Evolutionary conservation across 2,329 filamentous ascomycete species (phyloP).

Genomic region (Thielaviopsis populi): DNA sequence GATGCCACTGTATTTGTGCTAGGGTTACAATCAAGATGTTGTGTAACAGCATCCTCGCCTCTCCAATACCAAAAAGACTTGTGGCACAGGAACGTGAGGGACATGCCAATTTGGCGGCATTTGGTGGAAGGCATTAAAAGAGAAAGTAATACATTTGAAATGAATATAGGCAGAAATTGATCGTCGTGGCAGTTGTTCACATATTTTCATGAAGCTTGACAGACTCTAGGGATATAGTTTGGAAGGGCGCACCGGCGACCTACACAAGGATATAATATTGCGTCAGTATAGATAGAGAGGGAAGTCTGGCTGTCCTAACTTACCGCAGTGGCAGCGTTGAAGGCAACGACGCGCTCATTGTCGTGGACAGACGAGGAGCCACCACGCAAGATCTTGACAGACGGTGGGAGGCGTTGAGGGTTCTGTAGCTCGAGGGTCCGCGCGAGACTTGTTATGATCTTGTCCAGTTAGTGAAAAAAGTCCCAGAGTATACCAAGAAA

Average conservation of each 20-base stretch:
- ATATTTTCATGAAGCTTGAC: background rate
- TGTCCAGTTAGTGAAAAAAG: background rate
- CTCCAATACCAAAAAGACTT: background rate
- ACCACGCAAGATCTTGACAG: no score
- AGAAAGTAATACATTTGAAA: background rate
- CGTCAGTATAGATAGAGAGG: background rate
- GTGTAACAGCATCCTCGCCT: background rate
- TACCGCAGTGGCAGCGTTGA: background rate
- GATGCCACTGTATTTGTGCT: background rate
- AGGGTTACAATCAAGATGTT: background rate
- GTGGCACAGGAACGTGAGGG: background rate
- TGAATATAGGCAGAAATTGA: background rate
- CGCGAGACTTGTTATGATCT: background rate
- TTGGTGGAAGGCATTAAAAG: background rate
- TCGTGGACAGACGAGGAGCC: background rate
- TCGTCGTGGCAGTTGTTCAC: background rate
- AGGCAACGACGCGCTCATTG: background rate
- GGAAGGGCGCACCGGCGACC: background rate
- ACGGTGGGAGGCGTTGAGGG: background rate
- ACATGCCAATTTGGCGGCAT: background rate
- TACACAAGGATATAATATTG: background rate
- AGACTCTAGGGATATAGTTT: background rate
- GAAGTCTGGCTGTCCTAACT: background rate
- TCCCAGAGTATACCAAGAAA: background rate
- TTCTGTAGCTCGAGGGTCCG: background rate